Evolutionary conservation across 164 flowering plant genomes (phyloP).

Genomic region (Cinnamomum micranthum): DNA sequence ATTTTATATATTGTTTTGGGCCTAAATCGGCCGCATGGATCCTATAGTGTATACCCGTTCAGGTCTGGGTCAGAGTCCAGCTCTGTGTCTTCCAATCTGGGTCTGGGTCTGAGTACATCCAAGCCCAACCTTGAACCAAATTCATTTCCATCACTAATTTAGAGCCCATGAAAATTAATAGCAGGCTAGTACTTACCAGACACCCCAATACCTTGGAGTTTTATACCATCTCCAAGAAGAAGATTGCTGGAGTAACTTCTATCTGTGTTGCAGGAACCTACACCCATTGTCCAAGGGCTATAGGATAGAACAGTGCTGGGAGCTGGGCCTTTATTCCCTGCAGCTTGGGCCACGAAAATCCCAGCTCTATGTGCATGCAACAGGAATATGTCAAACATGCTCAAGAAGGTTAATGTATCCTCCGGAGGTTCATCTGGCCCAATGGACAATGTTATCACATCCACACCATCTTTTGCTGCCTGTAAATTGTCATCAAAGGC

Average conservation of each 20-base stretch:
- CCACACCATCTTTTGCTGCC: slow-evolving; percentile 75
- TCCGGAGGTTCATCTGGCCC: slow-evolving; percentile 90
- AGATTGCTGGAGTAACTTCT: slow-evolving; percentile 57
- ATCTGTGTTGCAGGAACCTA: slow-evolving; percentile 62
- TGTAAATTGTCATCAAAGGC: slow-evolving; percentile 11
- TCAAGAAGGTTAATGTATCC: slow-evolving; percentile 57
- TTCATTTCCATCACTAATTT: no score
- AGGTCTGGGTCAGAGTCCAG: no score
- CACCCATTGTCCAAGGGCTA: slow-evolving; percentile 87
- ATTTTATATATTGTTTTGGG: no score
- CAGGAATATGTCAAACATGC: slow-evolving; percentile 58
- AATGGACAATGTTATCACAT: slow-evolving; percentile 62
- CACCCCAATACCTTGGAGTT: slow-evolving; percentile 63
- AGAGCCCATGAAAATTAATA: background rate
- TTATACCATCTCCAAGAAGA: slow-evolving; percentile 59
- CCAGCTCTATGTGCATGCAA: slow-evolving; percentile 75
- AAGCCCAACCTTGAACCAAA: no score
- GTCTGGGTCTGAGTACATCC: no score
- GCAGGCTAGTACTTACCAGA: slow-evolving; percentile 48
- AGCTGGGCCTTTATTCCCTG: slow-evolving; percentile 72
- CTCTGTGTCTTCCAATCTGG: no score
- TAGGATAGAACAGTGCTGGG: slow-evolving; percentile 55
- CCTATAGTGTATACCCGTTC: no score
- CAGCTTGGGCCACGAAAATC: slow-evolving; percentile 81
- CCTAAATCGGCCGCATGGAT: no score